Conservation (phyloP, 108 stramenopile species). For the Stephanodiscus triporus region DNA sequence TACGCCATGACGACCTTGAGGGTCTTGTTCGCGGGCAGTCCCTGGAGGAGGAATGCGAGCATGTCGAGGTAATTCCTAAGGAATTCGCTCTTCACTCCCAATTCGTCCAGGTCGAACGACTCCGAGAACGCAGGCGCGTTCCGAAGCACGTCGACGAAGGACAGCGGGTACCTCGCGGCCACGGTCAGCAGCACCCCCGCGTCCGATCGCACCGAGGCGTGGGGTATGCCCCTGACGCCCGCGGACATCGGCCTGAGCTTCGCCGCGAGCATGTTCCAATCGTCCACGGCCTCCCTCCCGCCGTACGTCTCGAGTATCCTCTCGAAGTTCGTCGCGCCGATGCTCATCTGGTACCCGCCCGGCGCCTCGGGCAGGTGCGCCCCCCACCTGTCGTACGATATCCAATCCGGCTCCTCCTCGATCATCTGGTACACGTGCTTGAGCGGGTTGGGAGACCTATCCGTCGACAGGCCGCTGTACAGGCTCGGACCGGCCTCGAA, state of each 20-base stretch:
- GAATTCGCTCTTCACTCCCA: constrained; percentile 82
- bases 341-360: constrained; percentile 71
- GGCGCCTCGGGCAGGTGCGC: constrained; percentile 81
- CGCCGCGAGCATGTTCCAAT: constrained; percentile 72
- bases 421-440: constrained; percentile 95
- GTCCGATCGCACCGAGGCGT: constrained; percentile 70
- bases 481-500: constrained; percentile 95
- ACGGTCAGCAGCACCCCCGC: constrained; percentile 69
- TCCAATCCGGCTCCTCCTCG: constrained; percentile 78
- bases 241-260: constrained; percentile 71
- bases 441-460: constrained; percentile 88
- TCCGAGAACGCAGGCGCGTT: constrained; percentile 69
- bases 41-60: constrained; percentile 90
- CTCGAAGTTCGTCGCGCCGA: constrained; percentile 83
- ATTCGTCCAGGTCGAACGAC: constrained; percentile 77
- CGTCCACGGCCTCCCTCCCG: constrained; percentile 69
- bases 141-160: constrained; percentile 60
- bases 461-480: constrained; percentile 81
- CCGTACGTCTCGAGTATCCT: constrained; percentile 71
- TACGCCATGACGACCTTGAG: constrained; percentile 92
- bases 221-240: constrained; percentile 76
- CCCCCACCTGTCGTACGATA: constrained; percentile 90
- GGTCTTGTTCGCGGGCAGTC: constrained; percentile 85
- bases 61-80: constrained; percentile 91
- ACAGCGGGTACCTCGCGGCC: constrained; percentile 65